Percentiles rank a stretch among this genome's conserved stretches.
phyloP scores from a whole-genome alignment of 306 rosid species.

The Cicer bijugum region DNA sequence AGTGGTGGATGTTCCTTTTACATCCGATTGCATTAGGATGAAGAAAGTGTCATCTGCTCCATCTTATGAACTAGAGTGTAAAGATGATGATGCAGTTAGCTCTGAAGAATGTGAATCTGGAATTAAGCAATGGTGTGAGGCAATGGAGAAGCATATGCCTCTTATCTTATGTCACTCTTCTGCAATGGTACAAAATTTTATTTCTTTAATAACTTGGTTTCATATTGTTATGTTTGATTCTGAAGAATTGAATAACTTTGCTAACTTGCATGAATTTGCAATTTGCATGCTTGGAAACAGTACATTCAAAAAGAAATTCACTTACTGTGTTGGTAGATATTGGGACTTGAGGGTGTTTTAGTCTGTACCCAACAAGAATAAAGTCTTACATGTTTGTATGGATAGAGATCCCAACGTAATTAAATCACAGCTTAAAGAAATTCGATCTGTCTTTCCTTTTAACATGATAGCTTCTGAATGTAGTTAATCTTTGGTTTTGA shows the following conservation, averaged over 20 bases:
- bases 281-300: background rate
- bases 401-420: constrained; percentile 7
- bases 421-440: constrained; percentile 2
- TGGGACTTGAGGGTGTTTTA: background rate
- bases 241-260: constrained; percentile 15
- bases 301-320: background rate
- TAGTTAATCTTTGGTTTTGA: background rate
- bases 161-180: constrained; percentile 65
- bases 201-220: constrained; percentile 1
- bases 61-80: constrained; percentile 57
- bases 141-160: constrained; percentile 80
- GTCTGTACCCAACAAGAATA: background rate
- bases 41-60: constrained; percentile 97
- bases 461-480: constrained; percentile 5
- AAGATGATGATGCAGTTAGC: constrained; percentile 44
- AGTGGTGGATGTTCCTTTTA: constrained; percentile 72
- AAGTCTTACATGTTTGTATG: background rate
- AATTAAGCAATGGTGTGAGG: constrained; percentile 76
- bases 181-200: constrained; percentile 57
- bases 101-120: constrained; percentile 60
- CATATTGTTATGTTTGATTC: constrained; percentile 27
- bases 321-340: constrained; percentile 26
- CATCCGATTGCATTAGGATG: constrained; percentile 78
- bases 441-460: background rate
- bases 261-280: background rate